Base-by-base conservation (phyloP, 2,329 filamentous ascomycete species). In the Aspergillus pseudonomiae region DNA sequence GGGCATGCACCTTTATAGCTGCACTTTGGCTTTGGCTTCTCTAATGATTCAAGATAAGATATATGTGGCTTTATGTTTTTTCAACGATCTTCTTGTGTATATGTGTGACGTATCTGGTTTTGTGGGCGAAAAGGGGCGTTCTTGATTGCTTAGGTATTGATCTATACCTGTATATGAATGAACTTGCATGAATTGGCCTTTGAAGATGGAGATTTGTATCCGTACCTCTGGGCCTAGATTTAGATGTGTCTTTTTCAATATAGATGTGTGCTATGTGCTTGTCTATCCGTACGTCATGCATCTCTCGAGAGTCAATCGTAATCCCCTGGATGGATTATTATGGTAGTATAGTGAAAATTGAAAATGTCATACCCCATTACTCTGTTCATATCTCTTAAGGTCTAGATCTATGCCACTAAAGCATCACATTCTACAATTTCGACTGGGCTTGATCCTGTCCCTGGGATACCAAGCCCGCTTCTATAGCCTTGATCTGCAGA, bases 401-500 rank as follows among this genome's bases (percentile, higher is more conserved):
- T 28, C 45, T 26, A 26, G 5, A 14, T 28, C 12, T 50, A 19
- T n/a, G 30, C 9, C 14, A 28, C 24, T 26, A 9, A 6, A 6
- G 12, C 12, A 48, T 28, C 24, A 7, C 21, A 7, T 14, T 28
- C 46, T 30, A 50, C 24, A 50, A 30, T 28, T 50, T 30, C 46
- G 26, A 4, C 11, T 48, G 46, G n/a, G 32, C 32, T n/a, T n/a
- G 9, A 24, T 34, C 52, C 19, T 32, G n/a, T n/a, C 26, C 62
- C 45, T 60, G 36, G 26, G 41, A 53, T 6, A 65, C 63, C 57
- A 83, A 63, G 0, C 80, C 81, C 57, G 73, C 73, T 64, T 83
- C 79, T 19, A 77, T 67, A 2, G 78, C 82, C 68, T 82, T 83
- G 59, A 85, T 84, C 68, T 84, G 81, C 63, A 85, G 70, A 1